Base-by-base conservation (phyloP, 2,329 filamentous ascomycete species). In the Metarhizium humberi region DNA sequence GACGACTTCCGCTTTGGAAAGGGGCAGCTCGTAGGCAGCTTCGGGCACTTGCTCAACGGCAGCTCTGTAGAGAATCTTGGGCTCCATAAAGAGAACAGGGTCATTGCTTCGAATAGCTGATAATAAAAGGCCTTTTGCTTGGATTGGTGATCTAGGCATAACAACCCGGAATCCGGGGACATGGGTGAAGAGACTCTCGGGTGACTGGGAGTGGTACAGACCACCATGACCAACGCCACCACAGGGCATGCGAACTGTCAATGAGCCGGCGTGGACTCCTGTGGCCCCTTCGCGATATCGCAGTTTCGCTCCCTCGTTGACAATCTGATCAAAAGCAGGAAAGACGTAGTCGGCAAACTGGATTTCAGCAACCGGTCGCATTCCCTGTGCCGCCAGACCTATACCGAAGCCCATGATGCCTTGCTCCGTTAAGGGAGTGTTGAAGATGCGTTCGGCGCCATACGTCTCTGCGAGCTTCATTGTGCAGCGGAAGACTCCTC, bases 291-390 rank as follows among this genome's bases (percentile, higher is more conserved):
- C 86, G 51, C 91, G 80, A 70, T 90, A 96, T 55, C 92, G 79
- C 65, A 88, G 87, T 72, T 96, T 96, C 58, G 90, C 89, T 0
- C 89, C 91, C 72, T 96, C 91, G 65, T 96, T 96, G 66, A 96
- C 90, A 36, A 96, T 80, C 74, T 96, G 91, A 66, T 96, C 91
- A 64, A 95, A 96, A 0, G 92, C 91, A 3, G 92, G 92, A 68
- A 86, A 96, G 54, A 96, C 85, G 68, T 96, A 96, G 68, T 96
- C 92, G 57, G 92, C 92, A 66, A 96, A 96, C 69, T 96, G 92
- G 55, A 96, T 91, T 75, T 99, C 94, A 0, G 92, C 92, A 29
- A 97, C 82, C 0, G 94, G 90, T 56, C 87, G 87, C 88, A 96
- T 91, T 29, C 92, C 92, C 73, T 96, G 88, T 6, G 90, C 89